Evolutionary conservation across 177 flowering plant genomes (phyloP).

Genomic region (Telopea speciosissima): DNA sequence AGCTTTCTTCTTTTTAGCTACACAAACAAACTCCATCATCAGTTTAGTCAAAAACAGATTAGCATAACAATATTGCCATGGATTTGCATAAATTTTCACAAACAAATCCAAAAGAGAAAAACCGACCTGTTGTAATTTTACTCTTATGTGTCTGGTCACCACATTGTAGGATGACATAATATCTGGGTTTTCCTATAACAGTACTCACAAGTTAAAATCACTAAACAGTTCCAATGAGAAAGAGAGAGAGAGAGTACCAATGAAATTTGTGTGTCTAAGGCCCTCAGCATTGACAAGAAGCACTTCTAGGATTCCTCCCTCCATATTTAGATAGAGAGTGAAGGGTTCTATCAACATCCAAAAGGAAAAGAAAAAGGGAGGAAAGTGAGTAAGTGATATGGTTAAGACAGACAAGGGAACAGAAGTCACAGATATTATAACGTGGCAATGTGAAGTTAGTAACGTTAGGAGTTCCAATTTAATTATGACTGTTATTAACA

Average conservation of each 20-base stretch:
- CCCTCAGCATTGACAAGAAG: constrained; percentile 68
- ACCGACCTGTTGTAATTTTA: constrained; percentile 58
- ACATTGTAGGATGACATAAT: constrained; percentile 50
- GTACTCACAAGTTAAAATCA: neutral
- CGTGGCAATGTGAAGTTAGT: neutral
- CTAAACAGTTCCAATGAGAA: neutral
- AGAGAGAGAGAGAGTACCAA: constrained; percentile 31
- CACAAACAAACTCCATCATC: constrained; percentile 4
- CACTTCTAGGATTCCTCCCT: constrained; percentile 60
- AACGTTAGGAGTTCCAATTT: neutral
- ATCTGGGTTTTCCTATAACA: constrained; percentile 46
- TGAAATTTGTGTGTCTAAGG: constrained; percentile 36
- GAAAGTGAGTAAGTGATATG: neutral
- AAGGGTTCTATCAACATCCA: neutral
- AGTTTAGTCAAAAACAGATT: neutral
- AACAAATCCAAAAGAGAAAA: neutral
- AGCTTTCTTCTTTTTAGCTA: constrained; percentile 41
- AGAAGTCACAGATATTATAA: neutral
- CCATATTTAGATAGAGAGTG: constrained; percentile 20
- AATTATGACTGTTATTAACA: neutral
- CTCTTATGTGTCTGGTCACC: constrained; percentile 45
- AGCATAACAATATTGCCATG: neutral
- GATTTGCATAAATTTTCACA: neutral
- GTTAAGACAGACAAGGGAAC: neutral
- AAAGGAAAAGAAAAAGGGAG: no score